Evolutionary conservation across 352 stramenopile species (phyloP).

Genomic region (Phytophthora crassamura): DNA sequence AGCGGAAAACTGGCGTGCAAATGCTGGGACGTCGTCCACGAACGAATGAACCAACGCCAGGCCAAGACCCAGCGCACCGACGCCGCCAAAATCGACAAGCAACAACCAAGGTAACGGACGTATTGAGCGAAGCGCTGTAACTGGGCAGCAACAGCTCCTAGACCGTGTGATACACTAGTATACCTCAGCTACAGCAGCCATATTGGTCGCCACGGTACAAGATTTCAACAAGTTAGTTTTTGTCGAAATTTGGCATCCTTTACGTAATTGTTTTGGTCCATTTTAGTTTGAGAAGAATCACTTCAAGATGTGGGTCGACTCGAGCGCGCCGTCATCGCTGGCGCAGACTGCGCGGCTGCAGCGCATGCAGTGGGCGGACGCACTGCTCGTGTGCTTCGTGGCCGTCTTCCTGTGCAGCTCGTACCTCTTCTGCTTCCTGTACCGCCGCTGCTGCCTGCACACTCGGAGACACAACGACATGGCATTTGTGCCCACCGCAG

Average conservation of each 20-base stretch:
- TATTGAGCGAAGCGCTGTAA: too few species aligned
- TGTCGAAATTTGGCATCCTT: conserved; percentile 1
- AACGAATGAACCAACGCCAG: too few species aligned
- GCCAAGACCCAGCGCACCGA: too few species aligned
- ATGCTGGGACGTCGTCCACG: too few species aligned
- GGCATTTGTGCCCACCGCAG: conserved; percentile 29
- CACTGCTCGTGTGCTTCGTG: conserved; percentile 48
- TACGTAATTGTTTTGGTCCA: too few species aligned
- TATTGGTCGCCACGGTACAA: too few species aligned
- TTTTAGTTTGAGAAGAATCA: conserved; percentile 3
- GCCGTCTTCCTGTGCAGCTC: conserved; percentile 55
- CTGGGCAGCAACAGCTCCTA: too few species aligned
- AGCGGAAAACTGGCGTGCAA: background rate
- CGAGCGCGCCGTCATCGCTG: conserved; percentile 16
- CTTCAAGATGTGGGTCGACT: conserved; percentile 33
- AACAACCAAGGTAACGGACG: too few species aligned
- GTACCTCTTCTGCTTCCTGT: conserved; percentile 63
- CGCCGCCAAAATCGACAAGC: too few species aligned
- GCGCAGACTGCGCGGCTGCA: conserved; percentile 24
- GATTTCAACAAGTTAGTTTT: too few species aligned
- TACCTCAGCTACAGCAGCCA: too few species aligned
- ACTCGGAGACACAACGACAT: conserved; percentile 22
- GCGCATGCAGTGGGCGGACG: conserved; percentile 43
- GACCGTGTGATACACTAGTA: too few species aligned
- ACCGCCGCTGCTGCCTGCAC: conserved; percentile 39